A percentile compares a stretch with the other conserved stretches of the same genome.
Conservation (phyloP, 495 filamentous ascomycete species). For the Chaetomium cochliodes region DNA sequence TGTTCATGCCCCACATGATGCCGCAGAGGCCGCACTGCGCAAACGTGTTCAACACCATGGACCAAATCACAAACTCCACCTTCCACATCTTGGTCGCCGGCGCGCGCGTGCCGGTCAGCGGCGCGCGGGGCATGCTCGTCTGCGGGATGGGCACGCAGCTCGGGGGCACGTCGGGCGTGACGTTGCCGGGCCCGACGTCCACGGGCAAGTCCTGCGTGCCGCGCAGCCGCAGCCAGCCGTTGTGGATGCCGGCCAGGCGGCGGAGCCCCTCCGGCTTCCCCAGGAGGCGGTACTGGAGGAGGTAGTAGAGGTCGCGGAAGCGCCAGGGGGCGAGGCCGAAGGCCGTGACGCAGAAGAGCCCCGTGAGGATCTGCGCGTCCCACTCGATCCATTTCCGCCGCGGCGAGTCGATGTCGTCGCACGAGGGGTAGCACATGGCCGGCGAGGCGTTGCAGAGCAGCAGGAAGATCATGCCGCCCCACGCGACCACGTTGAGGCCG, state of each 20-base stretch:
- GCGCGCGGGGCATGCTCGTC: conserved; percentile 52
- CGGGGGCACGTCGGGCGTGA: conserved; percentile 38
- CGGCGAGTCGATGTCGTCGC: conserved; percentile 70
- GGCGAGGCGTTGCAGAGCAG: conserved; percentile 72
- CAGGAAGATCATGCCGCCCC: conserved; percentile 89
- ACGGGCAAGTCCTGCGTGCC: conserved; percentile 53
- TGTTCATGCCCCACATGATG: conserved; percentile 78
- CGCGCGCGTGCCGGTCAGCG: conserved; percentile 63
- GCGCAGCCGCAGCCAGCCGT: conserved; percentile 66
- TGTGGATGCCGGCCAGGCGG: conserved; percentile 63
- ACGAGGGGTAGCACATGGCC: conserved; percentile 73
- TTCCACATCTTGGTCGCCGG: conserved; percentile 70
- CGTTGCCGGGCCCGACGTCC: conserved; percentile 45
- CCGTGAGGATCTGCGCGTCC: conserved; percentile 80
- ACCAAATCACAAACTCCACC: conserved; percentile 75
- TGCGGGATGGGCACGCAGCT: conserved; percentile 56
- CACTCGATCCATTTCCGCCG: conserved; percentile 80
- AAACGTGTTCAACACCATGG: conserved; percentile 72
- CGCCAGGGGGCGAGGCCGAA: conserved; percentile 85
- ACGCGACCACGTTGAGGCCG: conserved; percentile 76
- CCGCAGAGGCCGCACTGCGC: conserved; percentile 66
- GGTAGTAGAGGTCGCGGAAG: conserved; percentile 72
- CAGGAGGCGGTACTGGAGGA: conserved; percentile 59
- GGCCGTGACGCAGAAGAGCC: conserved; percentile 81
- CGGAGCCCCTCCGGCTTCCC: conserved; percentile 55